Base-by-base conservation (phyloP, 495 filamentous ascomycete species). In the Penicillium riverlandense region DNA sequence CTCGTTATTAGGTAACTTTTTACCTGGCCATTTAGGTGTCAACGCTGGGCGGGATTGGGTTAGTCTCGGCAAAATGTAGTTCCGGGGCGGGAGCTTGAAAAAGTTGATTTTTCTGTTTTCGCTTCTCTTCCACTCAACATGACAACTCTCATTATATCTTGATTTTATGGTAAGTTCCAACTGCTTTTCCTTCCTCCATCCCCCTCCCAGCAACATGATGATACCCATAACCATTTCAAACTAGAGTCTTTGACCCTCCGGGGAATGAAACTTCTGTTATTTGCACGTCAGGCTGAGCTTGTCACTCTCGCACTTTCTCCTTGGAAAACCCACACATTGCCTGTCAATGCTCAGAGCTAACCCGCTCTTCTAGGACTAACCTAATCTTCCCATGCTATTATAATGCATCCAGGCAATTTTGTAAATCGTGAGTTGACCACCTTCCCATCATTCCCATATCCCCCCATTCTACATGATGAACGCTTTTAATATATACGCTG, bases 161-260 rank as follows among this genome's bases (percentile, higher is more conserved):
- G 22, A 22, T 22, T 22, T 4, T 16, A 46, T 54, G 56, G 58
- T 62, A 54, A 47, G 56, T 42, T 34, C 12, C 29, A 16, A 36
- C 16, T 40, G 13, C 41, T 37, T 35, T 49, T 37, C 37, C 35
- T 37, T 33, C 29, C 32, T 29, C 38, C 45, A 49, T 29, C 29
- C 49, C 29, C 33, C 29, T 40, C 48, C 48, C 51, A 58, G 49
- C 61, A 47, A 47, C 15, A 66, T 83, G 82, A 85, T 85, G 83
- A 84, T 74, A 81, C 72, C 72, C 76, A 81, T 78, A 89, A 85
- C 91, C 89, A 66, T 45, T 66, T 84, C 87, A 90, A 97, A 97
- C 91, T 97, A 97, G 91, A 97, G 91, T 97, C 91, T 97, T 96
- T 97, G 91, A 97, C 86, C 87, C 48, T 39, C 30, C 63, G 58